These are phyloP conservation scores for Ensete ventricosum DNA, from an alignment of 176 grass and related monocot genomes.

Conservation along the genomic window DNA sequence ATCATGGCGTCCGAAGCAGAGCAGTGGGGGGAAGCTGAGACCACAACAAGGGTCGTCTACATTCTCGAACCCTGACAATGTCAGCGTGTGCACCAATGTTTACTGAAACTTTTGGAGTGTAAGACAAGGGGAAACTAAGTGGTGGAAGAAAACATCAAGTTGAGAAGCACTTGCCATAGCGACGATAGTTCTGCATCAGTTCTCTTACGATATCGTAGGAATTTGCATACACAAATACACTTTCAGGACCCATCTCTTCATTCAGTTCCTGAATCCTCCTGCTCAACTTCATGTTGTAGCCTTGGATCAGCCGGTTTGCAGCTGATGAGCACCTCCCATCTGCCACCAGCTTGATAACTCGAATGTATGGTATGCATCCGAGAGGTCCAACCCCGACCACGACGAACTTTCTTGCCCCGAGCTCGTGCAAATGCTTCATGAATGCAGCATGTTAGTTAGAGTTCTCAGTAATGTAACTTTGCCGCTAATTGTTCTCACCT, in stretches of 20 bases:
- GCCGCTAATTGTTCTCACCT: constrained; percentile 26
- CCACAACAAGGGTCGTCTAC: constrained; percentile 83
- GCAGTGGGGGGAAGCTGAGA: constrained; percentile 69
- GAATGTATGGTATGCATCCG: constrained; percentile 69
- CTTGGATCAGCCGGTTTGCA: constrained; percentile 41
- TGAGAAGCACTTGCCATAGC: constrained; percentile 33
- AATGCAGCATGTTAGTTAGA: neutral
- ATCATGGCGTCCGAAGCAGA: constrained; percentile 26
- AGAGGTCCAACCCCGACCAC: constrained; percentile 67
- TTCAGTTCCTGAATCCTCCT: constrained; percentile 47
- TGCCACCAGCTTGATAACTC: constrained; percentile 43
- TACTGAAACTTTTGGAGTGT: neutral
- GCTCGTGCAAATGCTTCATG: constrained; percentile 42
- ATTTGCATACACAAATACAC: constrained; percentile 43
- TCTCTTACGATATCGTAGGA: constrained; percentile 51
- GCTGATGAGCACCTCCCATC: constrained; percentile 36
- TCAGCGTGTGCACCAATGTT: neutral
- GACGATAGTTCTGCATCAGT: constrained; percentile 30
- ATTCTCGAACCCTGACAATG: constrained; percentile 46
- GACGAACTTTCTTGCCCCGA: constrained; percentile 66
- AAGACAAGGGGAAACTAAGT: no score
- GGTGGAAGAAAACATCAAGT: neutral
- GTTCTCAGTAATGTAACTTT: neutral
- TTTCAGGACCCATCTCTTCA: constrained; percentile 42
- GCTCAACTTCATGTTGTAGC: constrained; percentile 65